Base-by-base conservation (phyloP, 257 asterid species). In the Solanum bulbocastanum region DNA sequence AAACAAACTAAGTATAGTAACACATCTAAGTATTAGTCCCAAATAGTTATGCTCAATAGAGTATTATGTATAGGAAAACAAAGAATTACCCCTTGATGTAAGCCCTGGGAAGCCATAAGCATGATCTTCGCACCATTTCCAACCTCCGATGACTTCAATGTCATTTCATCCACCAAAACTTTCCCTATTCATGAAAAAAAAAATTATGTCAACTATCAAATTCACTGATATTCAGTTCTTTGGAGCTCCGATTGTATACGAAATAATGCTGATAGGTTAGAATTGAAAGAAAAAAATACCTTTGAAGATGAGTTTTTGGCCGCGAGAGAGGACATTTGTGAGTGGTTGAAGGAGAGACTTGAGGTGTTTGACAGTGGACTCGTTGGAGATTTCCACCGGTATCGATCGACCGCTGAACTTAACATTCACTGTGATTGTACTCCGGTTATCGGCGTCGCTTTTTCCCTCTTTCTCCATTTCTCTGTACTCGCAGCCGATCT, bases 291-390 rank as follows among this genome's bases (percentile, higher is more conserved):
- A 65, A 65, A 65, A 81, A 33, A 33, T 83, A 93, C 98, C 98
- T 93, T 94, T 97, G 90, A 62, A 96, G 27, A 97, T 96, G 92
- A 97, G 98, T 90, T 96, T 97, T 73, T 97, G 98, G 91, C 98
- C 98, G 68, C 99, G 98, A 87, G 95, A 91, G 82, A 97, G 98
- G 88, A 96, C 99, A 92, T 97, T 89, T 87, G 99, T 97, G 88
- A 94, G 94, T 87, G 92, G 89, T 88, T 93, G 98, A 87, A 96
- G 97, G 42, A 88, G 88, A 81, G 90, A 86, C 87, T 97, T 97
- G 84, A 97, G 95, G 84, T 95, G 93, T 87, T 92, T 94, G 88
- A 96, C 87, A 86, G 94, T 93, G 49, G 94, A 91, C 33, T 90
- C 88, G 5, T 83, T 81, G 56, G 91, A 84, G 87, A 94, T 91